Conservation (phyloP, 2,329 filamentous ascomycete genomes). For the Diaporthe aspalathi region DNA sequence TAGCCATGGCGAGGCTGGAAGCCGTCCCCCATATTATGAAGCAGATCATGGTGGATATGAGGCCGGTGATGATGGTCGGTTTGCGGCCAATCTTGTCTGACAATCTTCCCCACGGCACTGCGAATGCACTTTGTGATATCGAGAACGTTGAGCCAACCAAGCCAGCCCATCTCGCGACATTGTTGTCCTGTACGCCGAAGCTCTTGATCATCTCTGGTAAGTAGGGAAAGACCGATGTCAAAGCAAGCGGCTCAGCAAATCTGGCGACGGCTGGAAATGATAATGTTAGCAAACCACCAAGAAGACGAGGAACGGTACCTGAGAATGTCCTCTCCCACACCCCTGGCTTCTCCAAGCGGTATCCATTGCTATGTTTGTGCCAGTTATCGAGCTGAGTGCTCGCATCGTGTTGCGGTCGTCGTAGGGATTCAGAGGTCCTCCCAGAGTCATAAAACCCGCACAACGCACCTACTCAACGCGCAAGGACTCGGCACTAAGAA, state of each 20-base stretch:
- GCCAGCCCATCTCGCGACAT: constrained; percentile 85
- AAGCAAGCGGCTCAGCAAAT: constrained; percentile 79
- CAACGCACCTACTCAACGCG: constrained; percentile 10
- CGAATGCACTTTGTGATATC: constrained; percentile 76
- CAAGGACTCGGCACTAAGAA: constrained; percentile 29
- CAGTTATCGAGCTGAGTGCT: constrained; percentile 2
- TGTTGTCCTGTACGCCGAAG: constrained; percentile 76
- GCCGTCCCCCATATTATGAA: constrained; percentile 89
- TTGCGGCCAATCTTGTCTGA: constrained; percentile 87
- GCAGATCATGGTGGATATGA: constrained; percentile 82
- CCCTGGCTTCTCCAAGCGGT: background rate
- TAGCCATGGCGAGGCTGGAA: constrained; percentile 81
- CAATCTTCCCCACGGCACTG: constrained; percentile 79
- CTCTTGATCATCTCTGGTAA: constrained; percentile 86
- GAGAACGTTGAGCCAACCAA: constrained; percentile 79
- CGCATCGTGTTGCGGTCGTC: background rate
- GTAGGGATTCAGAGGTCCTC: background rate
- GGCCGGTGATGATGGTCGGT: constrained; percentile 78
- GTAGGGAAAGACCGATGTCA: constrained; percentile 78
- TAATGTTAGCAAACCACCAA: constrained; percentile 48
- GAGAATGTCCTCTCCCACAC: background rate
- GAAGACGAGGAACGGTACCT: constrained; percentile 41
- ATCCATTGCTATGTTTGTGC: background rate
- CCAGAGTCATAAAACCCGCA: background rate
- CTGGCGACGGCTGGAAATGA: constrained; percentile 74